phyloP scores from a whole-genome alignment of 306 rosid species.

The Phaseolus lunatus region DNA sequence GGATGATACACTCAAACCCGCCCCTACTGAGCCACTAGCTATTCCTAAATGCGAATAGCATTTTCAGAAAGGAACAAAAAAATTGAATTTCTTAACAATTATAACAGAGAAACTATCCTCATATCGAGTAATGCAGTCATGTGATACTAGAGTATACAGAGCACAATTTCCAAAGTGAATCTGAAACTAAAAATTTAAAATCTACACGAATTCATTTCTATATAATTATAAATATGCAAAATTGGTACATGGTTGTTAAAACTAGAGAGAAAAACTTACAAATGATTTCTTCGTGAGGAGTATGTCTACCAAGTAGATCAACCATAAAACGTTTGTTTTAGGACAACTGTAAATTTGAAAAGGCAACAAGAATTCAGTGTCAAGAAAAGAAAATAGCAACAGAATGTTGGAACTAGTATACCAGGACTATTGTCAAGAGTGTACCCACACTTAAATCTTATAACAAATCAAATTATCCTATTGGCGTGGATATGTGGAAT shows the following conservation, averaged over 20 bases:
- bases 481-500: background rate
- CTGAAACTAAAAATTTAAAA: slow-evolving; percentile 13
- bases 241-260: slow-evolving; percentile 34
- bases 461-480: background rate
- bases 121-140: background rate
- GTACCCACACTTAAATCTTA: background rate
- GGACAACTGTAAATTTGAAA: slow-evolving; percentile 73
- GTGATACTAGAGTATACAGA: slow-evolving; percentile 6
- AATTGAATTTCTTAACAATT: background rate
- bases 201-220: slow-evolving; percentile 9
- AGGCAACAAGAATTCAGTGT: slow-evolving; percentile 39
- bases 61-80: background rate
- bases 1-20: too few species aligned
- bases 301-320: slow-evolving; percentile 84
- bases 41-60: background rate
- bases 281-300: slow-evolving; percentile 85
- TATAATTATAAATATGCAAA: background rate
- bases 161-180: background rate
- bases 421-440: slow-evolving; percentile 19
- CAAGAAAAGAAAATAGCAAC: background rate
- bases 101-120: background rate
- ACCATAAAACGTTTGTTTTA: slow-evolving; percentile 87
- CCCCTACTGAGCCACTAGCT: too few species aligned
- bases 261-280: slow-evolving; percentile 62
- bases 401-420: background rate